A percentile compares a stretch with the other conserved stretches of the same genome.
Conservation (phyloP, 192 early-diverging fungal genomes). For the Chytriomyces hyalinus region DNA sequence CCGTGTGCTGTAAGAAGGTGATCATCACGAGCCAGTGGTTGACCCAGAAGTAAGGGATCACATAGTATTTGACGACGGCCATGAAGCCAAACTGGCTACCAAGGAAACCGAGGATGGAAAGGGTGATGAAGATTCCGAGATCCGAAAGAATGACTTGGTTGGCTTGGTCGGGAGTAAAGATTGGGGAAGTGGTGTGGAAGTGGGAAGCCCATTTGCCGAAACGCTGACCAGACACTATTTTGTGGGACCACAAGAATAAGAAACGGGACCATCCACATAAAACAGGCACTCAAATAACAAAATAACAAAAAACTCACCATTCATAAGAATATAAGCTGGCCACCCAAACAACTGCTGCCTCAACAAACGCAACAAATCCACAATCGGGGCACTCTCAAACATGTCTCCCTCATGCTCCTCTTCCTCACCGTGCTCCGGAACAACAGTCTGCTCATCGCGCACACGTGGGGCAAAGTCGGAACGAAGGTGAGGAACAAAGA, state of each 20-base stretch:
- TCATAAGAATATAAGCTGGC: conserved; percentile 84
- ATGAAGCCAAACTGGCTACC: conserved; percentile 58
- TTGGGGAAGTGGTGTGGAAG: conserved; percentile 78
- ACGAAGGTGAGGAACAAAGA: conserved; percentile 88
- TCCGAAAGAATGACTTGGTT: conserved; percentile 74
- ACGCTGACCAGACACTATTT: conserved; percentile 69
- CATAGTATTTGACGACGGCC: conserved; percentile 80
- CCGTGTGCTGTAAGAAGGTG: conserved; percentile 94
- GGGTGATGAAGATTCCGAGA: conserved; percentile 68
- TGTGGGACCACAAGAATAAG: background rate
- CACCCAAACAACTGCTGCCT: conserved; percentile 83
- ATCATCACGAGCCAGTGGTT: conserved; percentile 97
- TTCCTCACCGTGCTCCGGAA: conserved; percentile 54
- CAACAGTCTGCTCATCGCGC: conserved; percentile 18
- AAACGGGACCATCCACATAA: too few relatives aligned
- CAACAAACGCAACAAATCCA: conserved; percentile 66
- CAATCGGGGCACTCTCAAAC: conserved; percentile 78
- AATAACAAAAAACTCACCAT: conserved; percentile 44
- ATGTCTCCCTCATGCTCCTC: conserved; percentile 53
- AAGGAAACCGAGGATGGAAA: conserved; percentile 57
- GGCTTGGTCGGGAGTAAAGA: conserved; percentile 81
- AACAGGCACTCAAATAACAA: background rate
- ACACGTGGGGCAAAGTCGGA: conserved; percentile 44
- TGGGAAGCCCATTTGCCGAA: conserved; percentile 80
- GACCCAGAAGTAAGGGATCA: conserved; percentile 87